phyloP scores from a whole-genome alignment of 139 green algal genomes.

The Chlorella vulgaris region DNA sequence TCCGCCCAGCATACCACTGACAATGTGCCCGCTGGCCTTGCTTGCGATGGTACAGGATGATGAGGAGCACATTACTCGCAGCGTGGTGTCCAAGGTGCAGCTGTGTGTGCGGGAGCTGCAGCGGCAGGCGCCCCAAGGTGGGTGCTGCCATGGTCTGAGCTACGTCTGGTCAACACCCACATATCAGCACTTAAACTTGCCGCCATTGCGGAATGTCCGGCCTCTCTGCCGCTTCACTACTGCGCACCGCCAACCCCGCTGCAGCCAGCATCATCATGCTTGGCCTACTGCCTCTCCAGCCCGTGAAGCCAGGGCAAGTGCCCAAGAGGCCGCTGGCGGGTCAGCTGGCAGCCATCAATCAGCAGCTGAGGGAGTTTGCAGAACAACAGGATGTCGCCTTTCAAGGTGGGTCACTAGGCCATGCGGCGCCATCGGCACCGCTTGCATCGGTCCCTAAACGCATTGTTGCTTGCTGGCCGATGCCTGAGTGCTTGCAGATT shows the following conservation, averaged over 20 bases:
- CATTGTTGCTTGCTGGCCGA: background rate
- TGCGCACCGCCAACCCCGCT: background rate
- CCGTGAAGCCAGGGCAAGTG: background rate
- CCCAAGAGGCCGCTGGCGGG: background rate
- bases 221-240: no score
- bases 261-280: constrained; percentile 14
- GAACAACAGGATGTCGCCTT: background rate
- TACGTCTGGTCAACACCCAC: background rate
- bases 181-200: background rate
- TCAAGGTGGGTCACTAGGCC: no score
- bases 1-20: no score
- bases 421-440: background rate
- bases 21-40: background rate
- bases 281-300: constrained; percentile 10
- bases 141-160: background rate
- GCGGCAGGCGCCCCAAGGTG: constrained; percentile 24
- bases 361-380: background rate
- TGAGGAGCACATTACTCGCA: background rate
- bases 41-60: background rate
- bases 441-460: background rate
- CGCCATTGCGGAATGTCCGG: no score
- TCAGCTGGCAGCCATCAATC: background rate
- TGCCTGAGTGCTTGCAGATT: constrained; percentile 21
- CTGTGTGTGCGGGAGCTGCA: constrained; percentile 12
- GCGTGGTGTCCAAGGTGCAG: background rate